Percentiles rank a stretch among this genome's conserved stretches.
phyloP scores from a whole-genome alignment of 2,329 filamentous ascomycete genomes.

The Laburnicola sp. region DNA sequence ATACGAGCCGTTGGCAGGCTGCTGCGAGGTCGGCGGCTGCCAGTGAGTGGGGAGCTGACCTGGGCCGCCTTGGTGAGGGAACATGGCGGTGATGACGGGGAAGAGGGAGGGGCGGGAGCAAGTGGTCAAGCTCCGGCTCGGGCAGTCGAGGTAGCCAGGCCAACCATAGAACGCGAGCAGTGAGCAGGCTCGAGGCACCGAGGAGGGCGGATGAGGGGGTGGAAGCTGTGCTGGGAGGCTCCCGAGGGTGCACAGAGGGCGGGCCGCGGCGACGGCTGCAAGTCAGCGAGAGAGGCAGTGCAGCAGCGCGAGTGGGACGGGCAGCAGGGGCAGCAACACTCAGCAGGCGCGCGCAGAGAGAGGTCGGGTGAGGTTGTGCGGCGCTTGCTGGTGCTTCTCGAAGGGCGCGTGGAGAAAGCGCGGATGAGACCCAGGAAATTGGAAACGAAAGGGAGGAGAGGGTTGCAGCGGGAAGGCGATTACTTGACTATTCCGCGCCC shows the following conservation, averaged over 20 bases:
- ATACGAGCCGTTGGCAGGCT: conserved; percentile 43
- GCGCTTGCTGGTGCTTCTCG: conserved; percentile 24
- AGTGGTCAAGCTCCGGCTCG: conserved; percentile 5
- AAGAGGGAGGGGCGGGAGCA: background rate
- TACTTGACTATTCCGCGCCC: conserved; percentile 38
- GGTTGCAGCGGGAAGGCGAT: conserved; percentile 35
- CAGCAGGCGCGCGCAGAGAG: conserved; percentile 6
- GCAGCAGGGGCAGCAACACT: too few relatives aligned
- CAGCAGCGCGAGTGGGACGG: conserved; percentile 12
- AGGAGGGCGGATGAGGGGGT: too few relatives aligned
- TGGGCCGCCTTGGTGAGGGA: conserved; percentile 42
- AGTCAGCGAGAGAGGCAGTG: conserved; percentile 25
- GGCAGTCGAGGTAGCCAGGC: conserved; percentile 18
- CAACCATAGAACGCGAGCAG: conserved; percentile 25
- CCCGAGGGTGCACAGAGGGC: conserved; percentile 37
- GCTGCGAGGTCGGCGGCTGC: conserved; percentile 41
- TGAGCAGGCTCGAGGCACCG: conserved; percentile 2
- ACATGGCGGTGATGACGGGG: conserved; percentile 29
- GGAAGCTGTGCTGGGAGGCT: conserved; percentile 33
- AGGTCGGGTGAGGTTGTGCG: conserved; percentile 1
- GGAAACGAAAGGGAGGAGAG: conserved; percentile 42
- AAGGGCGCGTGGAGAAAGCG: conserved; percentile 25
- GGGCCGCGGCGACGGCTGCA: conserved; percentile 41
- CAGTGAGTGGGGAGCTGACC: conserved; percentile 45
- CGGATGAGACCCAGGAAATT: conserved; percentile 37